Percentiles rank a stretch among this genome's conserved stretches.
These are phyloP conservation scores for Kregervanrija fluxuum DNA, from an alignment of 805 yeast species.

Conservation along the genomic window DNA sequence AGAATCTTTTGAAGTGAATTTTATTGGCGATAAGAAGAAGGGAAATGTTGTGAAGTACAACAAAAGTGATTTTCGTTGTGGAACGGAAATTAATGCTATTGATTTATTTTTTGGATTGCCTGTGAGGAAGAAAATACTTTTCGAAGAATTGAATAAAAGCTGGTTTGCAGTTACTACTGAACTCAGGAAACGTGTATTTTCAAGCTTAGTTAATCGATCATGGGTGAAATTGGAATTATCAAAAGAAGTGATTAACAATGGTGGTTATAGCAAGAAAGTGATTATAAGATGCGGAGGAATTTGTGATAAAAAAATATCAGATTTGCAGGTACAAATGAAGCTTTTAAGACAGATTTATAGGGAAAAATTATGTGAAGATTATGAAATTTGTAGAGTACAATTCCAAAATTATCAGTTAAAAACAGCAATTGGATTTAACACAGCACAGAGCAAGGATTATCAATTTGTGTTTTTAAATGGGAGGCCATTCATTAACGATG, in stretches of 20 bases:
- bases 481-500: constrained; percentile 22
- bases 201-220: constrained; percentile 23
- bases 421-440: constrained; percentile 33
- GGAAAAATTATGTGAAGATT: constrained; percentile 11
- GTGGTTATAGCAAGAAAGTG: not conserved
- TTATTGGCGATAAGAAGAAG: constrained; percentile 11
- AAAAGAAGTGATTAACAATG: constrained; percentile 1
- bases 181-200: constrained; percentile 26
- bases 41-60: constrained; percentile 1
- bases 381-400: constrained; percentile 23
- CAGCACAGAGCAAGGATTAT: constrained; percentile 29
- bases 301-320: constrained; percentile 1
- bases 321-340: constrained; percentile 3
- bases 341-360: constrained; percentile 29
- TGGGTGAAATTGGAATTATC: constrained; percentile 14
- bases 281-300: not conserved
- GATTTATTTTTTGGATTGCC: constrained; percentile 38
- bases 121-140: constrained; percentile 31
- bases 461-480: constrained; percentile 44
- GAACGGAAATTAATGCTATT: constrained; percentile 32
- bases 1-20: constrained; percentile 21
- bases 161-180: constrained; percentile 20
- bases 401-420: constrained; percentile 22
- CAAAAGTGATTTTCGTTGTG: constrained; percentile 14
- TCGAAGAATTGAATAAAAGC: constrained; percentile 10